A percentile compares a stretch with the other conserved stretches of the same genome.
Evolutionary conservation across 1,284 basidiomycete species (phyloP).

Genomic region (Entoloma clypeatum): DNA sequence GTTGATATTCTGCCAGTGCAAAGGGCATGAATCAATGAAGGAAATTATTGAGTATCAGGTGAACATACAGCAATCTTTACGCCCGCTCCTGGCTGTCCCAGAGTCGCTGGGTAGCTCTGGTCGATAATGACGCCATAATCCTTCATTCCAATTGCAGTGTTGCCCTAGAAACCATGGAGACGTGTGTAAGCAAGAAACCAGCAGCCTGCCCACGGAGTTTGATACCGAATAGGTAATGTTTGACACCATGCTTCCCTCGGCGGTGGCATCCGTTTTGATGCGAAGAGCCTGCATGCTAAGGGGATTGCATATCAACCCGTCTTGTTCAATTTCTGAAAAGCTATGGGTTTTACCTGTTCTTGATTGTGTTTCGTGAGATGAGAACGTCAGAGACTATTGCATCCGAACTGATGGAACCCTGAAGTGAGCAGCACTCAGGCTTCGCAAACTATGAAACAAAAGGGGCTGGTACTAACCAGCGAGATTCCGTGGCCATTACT

Average conservation of each 20-base stretch:
- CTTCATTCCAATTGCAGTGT: conserved; percentile 37
- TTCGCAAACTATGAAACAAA: not conserved
- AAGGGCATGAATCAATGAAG: conserved; percentile 1
- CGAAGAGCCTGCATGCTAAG: conserved; percentile 40
- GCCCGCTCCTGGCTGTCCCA: conserved; percentile 48
- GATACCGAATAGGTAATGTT: conserved; percentile 40
- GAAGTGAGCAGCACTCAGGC: not conserved
- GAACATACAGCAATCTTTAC: conserved; percentile 31
- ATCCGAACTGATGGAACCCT: conserved; percentile 51
- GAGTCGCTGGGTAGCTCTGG: conserved; percentile 44
- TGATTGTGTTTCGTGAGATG: conserved; percentile 47
- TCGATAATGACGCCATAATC: conserved; percentile 45
- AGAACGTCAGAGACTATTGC: conserved; percentile 44
- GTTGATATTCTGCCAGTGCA: conserved; percentile 31
- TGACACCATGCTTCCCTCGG: conserved; percentile 37
- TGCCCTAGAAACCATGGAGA: conserved; percentile 35
- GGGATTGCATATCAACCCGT: conserved; percentile 5
- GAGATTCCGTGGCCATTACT: conserved; percentile 58
- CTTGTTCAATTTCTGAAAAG: conserved; percentile 7
- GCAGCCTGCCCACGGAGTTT: conserved; percentile 15
- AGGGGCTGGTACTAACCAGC: conserved; percentile 32
- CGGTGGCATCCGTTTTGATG: conserved; percentile 41
- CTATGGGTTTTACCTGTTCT: conserved; percentile 40
- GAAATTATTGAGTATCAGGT: conserved; percentile 3
- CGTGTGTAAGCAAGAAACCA: conserved; percentile 3